A percentile compares a stretch with the other conserved stretches of the same genome.
These are phyloP conservation scores for Phytophthora uliginosa DNA, from an alignment of 352 stramenopile species.

Conservation along the genomic window DNA sequence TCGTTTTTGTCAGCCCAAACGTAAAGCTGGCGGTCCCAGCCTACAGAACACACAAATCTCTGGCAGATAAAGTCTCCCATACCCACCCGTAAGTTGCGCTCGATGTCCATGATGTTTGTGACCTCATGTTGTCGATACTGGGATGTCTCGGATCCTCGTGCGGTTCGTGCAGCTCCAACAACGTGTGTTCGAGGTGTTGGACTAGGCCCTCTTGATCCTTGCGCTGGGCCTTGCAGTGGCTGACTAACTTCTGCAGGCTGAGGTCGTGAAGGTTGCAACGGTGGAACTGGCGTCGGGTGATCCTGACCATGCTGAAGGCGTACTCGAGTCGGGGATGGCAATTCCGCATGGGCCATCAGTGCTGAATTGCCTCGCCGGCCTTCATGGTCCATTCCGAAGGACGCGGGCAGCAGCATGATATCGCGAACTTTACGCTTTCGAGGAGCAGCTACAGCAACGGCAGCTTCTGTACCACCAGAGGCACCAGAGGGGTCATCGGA, in stretches of 20 bases:
- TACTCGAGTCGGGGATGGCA: conserved; percentile 63
- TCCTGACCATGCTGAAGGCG: conserved; percentile 39
- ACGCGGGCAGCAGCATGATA: conserved; percentile 70
- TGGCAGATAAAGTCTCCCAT: conserved; percentile 90
- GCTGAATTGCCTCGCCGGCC: conserved; percentile 42
- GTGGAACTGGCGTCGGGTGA: conserved; percentile 26
- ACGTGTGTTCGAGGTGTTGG: conserved; percentile 14
- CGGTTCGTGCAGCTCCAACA: conserved; percentile 1
- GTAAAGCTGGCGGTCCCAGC: conserved; percentile 87
- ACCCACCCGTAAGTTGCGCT: conserved; percentile 80
- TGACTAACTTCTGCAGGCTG: conserved; percentile 10
- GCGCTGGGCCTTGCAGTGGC: conserved; percentile 8
- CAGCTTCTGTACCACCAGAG: conserved; percentile 8
- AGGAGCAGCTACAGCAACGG: conserved; percentile 9
- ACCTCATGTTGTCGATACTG: conserved; percentile 83
- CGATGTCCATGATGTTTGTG: conserved; percentile 85
- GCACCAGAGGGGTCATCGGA: conserved; percentile 16
- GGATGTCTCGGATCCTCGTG: conserved; percentile 31
- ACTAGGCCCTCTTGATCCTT: conserved; percentile 17
- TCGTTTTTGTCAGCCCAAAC: conserved; percentile 90
- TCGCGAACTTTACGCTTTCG: conserved; percentile 64
- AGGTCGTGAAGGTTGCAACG: not conserved
- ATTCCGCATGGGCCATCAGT: conserved; percentile 45
- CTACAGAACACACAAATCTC: conserved; percentile 82
- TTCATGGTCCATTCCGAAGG: conserved; percentile 72